Percentiles rank a stretch among this genome's conserved stretches.
phyloP scores from a whole-genome alignment of 169 alveolate species.

The Cryptosporidium sp. region DNA sequence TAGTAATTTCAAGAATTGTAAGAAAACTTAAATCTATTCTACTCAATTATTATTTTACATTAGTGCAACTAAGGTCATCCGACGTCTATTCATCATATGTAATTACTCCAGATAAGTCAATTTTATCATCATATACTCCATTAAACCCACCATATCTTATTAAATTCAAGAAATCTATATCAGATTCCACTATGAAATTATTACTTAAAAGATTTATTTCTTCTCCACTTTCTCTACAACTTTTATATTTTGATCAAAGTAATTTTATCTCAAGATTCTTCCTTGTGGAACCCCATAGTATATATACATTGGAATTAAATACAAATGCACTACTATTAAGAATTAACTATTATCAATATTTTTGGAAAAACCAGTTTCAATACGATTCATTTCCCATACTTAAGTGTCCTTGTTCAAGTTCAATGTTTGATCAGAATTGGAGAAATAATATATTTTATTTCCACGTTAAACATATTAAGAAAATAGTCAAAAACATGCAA shows the following conservation, averaged over 20 bases:
- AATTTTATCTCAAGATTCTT: conserved; percentile 18
- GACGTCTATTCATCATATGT: conserved; percentile 39
- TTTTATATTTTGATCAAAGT: conserved; percentile 10
- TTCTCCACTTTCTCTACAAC: conserved; percentile 38
- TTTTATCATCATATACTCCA: conserved; percentile 13
- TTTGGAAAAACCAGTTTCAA: conserved; percentile 37
- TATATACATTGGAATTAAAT: conserved; percentile 38
- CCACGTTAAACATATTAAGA: background rate
- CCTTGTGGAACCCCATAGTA: conserved; percentile 54
- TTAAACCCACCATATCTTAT: conserved; percentile 48
- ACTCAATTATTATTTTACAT: conserved; percentile 18
- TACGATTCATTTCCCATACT: conserved; percentile 54
- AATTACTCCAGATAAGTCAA: background rate
- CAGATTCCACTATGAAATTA: background rate
- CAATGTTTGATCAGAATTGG: conserved; percentile 30
- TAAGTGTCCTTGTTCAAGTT: conserved; percentile 37
- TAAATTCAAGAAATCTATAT: background rate
- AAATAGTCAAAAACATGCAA: background rate
- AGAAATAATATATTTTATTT: conserved; percentile 23
- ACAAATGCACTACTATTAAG: conserved; percentile 15
- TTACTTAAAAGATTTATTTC: conserved; percentile 32
- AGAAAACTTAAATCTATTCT: conserved; percentile 39
- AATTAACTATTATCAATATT: conserved; percentile 36
- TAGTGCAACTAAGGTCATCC: conserved; percentile 46
- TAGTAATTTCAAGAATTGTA: conserved; percentile 38